Conservation (phyloP, 805 yeast species). For the Ogataea paradorogensis region DNA sequence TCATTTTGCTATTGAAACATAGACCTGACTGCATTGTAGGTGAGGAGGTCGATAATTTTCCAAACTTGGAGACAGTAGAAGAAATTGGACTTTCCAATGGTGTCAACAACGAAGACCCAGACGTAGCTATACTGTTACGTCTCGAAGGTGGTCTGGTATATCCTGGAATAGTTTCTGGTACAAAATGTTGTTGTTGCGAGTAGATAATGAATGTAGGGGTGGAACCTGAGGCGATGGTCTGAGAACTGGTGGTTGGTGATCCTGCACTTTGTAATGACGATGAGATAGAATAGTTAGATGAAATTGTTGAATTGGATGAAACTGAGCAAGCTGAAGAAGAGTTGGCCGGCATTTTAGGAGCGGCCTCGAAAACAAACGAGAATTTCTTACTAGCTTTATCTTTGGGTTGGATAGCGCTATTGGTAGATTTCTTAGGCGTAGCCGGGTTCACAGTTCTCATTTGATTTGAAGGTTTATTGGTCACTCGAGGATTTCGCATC, state of each 20-base stretch:
- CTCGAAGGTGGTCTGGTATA: conserved; percentile 2
- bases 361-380: conserved; percentile 25
- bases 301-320: conserved; percentile 21
- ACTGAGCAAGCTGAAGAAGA: conserved; percentile 18
- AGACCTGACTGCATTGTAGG: conserved; percentile 5
- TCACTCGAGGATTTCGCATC: conserved; percentile 14
- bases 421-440: conserved; percentile 3
- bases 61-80: conserved; percentile 21
- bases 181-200: conserved; percentile 8
- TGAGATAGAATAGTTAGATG: conserved; percentile 14
- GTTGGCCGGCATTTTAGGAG: conserved; percentile 10
- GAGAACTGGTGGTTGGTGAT: conserved; percentile 13
- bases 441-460: background rate
- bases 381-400: conserved; percentile 6
- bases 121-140: conserved; percentile 5
- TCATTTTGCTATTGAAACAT: conserved; percentile 1
- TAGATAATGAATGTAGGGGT: conserved; percentile 17
- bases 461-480: background rate
- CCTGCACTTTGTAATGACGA: conserved; percentile 14
- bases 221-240: conserved; percentile 2
- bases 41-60: conserved; percentile 18
- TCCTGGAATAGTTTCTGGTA: background rate
- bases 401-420: background rate
- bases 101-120: conserved; percentile 6
- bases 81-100: conserved; percentile 22